phyloP scores from a whole-genome alignment of 352 stramenopile species.

The Pythium brassicae region DNA sequence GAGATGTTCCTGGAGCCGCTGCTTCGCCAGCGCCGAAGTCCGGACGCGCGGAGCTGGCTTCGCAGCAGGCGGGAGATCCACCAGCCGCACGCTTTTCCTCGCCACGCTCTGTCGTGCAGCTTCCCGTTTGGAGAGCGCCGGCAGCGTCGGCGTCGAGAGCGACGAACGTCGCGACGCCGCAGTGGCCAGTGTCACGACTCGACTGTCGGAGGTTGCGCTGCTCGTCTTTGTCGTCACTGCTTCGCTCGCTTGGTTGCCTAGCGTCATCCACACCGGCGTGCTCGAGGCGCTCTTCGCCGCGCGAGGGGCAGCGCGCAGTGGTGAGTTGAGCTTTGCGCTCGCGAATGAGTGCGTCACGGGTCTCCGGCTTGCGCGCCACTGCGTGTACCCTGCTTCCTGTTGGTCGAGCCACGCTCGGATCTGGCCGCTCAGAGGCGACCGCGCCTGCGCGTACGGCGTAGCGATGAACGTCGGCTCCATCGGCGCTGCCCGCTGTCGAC shows the following conservation, averaged over 20 bases:
- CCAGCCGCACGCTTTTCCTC: not conserved
- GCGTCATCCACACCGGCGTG: slow-evolving; percentile 21
- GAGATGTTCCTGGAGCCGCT: slow-evolving; percentile 39
- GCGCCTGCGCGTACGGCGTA: slow-evolving; percentile 43
- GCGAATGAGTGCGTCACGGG: slow-evolving; percentile 38
- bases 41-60: not conserved
- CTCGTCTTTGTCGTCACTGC: slow-evolving; percentile 4
- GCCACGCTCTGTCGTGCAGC: not conserved
- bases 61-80: not conserved
- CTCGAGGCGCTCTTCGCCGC: not conserved
- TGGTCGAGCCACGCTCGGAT: slow-evolving; percentile 55
- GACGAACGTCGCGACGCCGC: not conserved
- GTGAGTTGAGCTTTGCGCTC: slow-evolving; percentile 47
- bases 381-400: slow-evolving; percentile 41
- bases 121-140: slow-evolving; percentile 1
- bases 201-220: not conserved
- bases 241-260: slow-evolving; percentile 7
- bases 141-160: slow-evolving; percentile 5
- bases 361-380: slow-evolving; percentile 34
- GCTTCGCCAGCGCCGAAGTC: slow-evolving; percentile 18
- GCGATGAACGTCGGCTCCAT: slow-evolving; percentile 53
- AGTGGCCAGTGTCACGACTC: not conserved
- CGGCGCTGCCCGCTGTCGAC: not conserved
- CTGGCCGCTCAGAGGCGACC: slow-evolving; percentile 24
- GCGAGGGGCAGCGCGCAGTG: slow-evolving; percentile 13